These are phyloP conservation scores for Lagenidium giganteum DNA, from an alignment of 352 stramenopile genomes.

Conservation along the genomic window DNA sequence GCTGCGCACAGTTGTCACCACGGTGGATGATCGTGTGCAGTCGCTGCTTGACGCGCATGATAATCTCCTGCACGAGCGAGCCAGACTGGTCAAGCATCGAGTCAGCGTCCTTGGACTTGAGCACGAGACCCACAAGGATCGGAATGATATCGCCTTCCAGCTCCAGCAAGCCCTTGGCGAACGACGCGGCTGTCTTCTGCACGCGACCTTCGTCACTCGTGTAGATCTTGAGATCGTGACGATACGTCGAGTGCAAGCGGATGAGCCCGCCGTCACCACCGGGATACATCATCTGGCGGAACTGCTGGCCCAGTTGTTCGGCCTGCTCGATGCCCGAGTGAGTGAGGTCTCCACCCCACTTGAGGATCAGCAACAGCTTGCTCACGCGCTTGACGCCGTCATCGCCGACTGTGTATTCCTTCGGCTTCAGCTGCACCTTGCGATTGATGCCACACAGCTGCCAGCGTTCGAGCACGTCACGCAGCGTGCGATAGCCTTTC, in stretches of 20 bases:
- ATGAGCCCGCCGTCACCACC: slow-evolving; percentile 94
- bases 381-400: slow-evolving; percentile 40
- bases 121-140: slow-evolving; percentile 95
- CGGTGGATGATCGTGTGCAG: slow-evolving; percentile 85
- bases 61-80: slow-evolving; percentile 91
- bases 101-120: slow-evolving; percentile 87
- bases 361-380: slow-evolving; percentile 98
- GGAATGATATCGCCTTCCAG: slow-evolving; percentile 99
- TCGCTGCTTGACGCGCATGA: slow-evolving; percentile 86
- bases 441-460: slow-evolving; percentile 97
- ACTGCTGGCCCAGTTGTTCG: slow-evolving; percentile 90
- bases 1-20: slow-evolving; percentile 68
- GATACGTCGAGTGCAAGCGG: slow-evolving; percentile 98
- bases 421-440: slow-evolving; percentile 95
- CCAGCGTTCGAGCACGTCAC: slow-evolving; percentile 96
- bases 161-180: slow-evolving; percentile 98
- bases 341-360: slow-evolving; percentile 99
- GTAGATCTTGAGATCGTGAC: slow-evolving; percentile 99
- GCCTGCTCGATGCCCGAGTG: slow-evolving; percentile 96
- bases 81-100: slow-evolving; percentile 99
- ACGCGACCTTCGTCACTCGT: slow-evolving; percentile 99
- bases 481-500: slow-evolving; percentile 82
- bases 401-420: slow-evolving; percentile 40
- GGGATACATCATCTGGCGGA: slow-evolving; percentile 88
- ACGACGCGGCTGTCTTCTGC: slow-evolving; percentile 99